A percentile compares a stretch with the other conserved stretches of the same genome.
Evolutionary conservation across 2,329 filamentous ascomycete genomes (phyloP).

Genomic region (Diaporthe citriasiana): DNA sequence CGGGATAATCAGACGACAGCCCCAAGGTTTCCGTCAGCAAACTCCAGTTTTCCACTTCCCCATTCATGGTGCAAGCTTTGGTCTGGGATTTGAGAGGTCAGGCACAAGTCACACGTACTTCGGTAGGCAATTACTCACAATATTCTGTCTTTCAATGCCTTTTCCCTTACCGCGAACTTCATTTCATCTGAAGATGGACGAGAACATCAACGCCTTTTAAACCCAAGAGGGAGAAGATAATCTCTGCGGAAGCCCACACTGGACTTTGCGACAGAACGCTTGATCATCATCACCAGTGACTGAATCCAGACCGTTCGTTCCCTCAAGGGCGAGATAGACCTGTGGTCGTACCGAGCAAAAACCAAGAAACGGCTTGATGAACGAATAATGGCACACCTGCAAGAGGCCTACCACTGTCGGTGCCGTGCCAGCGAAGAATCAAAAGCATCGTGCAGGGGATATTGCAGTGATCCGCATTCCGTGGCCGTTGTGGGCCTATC

Average conservation of each 20-base stretch:
- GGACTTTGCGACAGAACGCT: background rate
- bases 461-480: background rate
- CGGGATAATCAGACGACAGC: background rate
- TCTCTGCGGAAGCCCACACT: too few species aligned
- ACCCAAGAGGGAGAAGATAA: background rate
- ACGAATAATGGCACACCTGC: background rate
- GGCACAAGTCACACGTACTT: too few species aligned
- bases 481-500: background rate
- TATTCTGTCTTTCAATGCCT: background rate
- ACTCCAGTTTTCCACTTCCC: too few species aligned
- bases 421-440: conserved; percentile 10
- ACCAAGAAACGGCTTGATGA: background rate
- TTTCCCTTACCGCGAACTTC: background rate
- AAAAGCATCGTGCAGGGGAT: background rate
- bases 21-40: background rate
- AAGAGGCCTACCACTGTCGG: background rate
- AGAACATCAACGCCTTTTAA: background rate
- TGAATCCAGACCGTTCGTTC: background rate
- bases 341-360: background rate
- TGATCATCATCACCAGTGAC: background rate
- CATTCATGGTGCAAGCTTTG: background rate
- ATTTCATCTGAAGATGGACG: background rate
- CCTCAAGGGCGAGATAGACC: background rate
- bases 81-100: background rate
- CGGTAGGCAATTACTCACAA: background rate